Evolutionary conservation across 164 flowering plant genomes (phyloP), one percentile per base, ranked within the genome.

Genomic region (Magnolia sinica): DNA sequence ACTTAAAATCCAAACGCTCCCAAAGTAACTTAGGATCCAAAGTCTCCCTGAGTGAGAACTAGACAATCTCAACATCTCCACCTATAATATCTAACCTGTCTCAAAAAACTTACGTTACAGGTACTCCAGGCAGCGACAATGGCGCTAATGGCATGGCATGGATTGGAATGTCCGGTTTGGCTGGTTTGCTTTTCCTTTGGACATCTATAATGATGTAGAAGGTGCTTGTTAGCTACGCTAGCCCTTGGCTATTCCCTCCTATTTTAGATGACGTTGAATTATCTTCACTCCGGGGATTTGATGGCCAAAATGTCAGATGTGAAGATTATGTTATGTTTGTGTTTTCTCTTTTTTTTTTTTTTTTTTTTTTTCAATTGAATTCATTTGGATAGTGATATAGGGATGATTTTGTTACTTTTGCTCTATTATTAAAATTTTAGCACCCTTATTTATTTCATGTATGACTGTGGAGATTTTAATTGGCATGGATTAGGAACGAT

Each of bases 111-210:
- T 5, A 37, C 7, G 7, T 37, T 4, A 37, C 45, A 37, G 45
- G 45, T 7, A 37, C 45, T 37, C 45, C 45, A 37, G 72, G 72
- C 16, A 82, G 73, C 58, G 73, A 5, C 10, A 74, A 31, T 76
- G 82, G 79, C 7, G 72, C 76, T 0, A 73, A 73, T 75, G 83
- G 31, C 74, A 71, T 76, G 23, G 79, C 75, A n/a, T 68, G 78
- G 81, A 55, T 74, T 20, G 88, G 86, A 50, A 2, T 78, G 10
- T 78, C 82, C 0, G 73, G 74, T 55, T 55, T 50, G 64, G 4
- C 49, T 16, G 63, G 79, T 72, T 64, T 88, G 51, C 70, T 87
- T 69, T 59, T 85, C 49, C 50, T 86, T 5, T 83, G 77, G 78
- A 83, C 69, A 24, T 78, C 84, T 10, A 23, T 61, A 6, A 27